Evolutionary conservation across 306 rosid genomes (phyloP).

Genomic region (Vigna nakashimae): DNA sequence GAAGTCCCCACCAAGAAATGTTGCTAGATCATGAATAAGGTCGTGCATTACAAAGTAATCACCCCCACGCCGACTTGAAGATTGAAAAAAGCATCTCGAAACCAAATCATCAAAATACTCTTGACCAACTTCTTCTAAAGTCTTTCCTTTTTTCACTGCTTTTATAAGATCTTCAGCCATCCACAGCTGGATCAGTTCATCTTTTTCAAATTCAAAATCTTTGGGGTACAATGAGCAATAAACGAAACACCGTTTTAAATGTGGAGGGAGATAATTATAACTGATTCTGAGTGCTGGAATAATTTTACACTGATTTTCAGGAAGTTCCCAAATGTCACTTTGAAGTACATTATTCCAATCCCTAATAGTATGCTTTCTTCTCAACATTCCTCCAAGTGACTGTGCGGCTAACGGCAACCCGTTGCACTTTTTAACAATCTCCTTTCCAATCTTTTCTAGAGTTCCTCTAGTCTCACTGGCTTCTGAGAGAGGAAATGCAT

Average conservation of each 20-base stretch:
- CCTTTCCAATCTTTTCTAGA: background rate
- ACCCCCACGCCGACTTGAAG: background rate
- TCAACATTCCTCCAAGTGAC: background rate
- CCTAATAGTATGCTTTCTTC: background rate
- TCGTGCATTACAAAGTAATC: background rate
- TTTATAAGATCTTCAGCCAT: background rate
- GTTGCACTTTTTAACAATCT: background rate
- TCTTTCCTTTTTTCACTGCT: background rate
- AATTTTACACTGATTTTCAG: background rate
- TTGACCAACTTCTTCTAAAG: background rate
- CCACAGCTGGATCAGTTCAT: background rate
- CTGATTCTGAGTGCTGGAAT: background rate
- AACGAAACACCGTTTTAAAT: background rate
- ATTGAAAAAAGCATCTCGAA: background rate
- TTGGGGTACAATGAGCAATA: background rate
- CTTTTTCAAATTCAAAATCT: background rate
- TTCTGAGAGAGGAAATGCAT: background rate
- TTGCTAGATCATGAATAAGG: no score
- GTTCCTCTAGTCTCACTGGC: background rate
- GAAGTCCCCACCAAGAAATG: no score
- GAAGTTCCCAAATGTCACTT: background rate
- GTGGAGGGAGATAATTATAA: background rate
- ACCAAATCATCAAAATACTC: conserved; percentile 3
- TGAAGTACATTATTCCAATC: background rate
- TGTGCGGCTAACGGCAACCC: background rate